Evolutionary conservation across 2,329 filamentous ascomycete genomes (phyloP).

Genomic region (Aureobasidium sp.): DNA sequence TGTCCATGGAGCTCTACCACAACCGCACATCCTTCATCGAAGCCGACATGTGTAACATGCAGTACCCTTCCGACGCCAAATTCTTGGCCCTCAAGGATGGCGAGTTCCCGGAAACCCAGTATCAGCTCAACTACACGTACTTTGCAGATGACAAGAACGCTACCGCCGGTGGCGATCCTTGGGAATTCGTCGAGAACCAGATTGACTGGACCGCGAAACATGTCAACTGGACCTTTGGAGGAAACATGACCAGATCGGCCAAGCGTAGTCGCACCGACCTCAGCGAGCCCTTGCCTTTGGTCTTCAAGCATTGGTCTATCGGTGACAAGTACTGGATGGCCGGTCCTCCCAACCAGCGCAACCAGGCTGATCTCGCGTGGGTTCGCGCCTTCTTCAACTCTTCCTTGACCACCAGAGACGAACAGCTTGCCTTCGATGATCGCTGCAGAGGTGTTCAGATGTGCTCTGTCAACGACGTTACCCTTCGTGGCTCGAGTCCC

Average conservation of each 20-base stretch:
- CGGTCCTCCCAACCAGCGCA: constrained; percentile 34
- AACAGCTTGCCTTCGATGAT: not conserved
- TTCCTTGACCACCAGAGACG: constrained; percentile 28
- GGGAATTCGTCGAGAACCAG: constrained; percentile 38
- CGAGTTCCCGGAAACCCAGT: constrained; percentile 29
- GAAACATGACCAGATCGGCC: constrained; percentile 27
- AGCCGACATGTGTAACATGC: constrained; percentile 38
- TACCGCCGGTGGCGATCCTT: constrained; percentile 29
- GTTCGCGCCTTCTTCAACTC: constrained; percentile 44
- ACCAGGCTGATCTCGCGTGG: constrained; percentile 37
- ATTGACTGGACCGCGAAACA: constrained; percentile 40
- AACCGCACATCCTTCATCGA: constrained; percentile 37
- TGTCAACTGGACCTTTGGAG: constrained; percentile 36
- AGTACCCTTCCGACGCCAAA: constrained; percentile 30
- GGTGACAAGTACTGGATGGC: constrained; percentile 37
- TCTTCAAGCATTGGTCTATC: constrained; percentile 41
- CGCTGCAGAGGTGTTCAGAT: not conserved
- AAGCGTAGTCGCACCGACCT: constrained; percentile 29
- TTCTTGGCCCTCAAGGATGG: constrained; percentile 31
- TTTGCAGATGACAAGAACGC: constrained; percentile 13
- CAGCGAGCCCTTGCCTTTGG: constrained; percentile 33
- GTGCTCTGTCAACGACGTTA: constrained; percentile 3
- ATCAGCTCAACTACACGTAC: constrained; percentile 35
- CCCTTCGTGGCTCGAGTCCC: not conserved
- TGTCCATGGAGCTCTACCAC: constrained; percentile 39